A percentile compares a stretch with the other conserved stretches of the same genome.
phyloP scores from a whole-genome alignment of 805 yeast genomes.

The Candida broadrunensis region DNA sequence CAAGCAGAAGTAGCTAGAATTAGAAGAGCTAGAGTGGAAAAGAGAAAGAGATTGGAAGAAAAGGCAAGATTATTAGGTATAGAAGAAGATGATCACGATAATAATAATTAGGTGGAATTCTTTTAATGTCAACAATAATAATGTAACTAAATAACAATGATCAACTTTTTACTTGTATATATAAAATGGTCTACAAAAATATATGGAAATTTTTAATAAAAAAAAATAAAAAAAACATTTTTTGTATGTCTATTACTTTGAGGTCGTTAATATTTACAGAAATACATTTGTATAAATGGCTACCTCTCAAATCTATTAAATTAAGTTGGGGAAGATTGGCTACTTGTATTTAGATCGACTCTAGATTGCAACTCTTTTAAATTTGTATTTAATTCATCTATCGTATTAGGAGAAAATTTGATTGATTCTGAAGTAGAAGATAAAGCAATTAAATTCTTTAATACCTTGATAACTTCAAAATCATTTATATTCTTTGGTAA shows the following conservation, averaged over 20 bases:
- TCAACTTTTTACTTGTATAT: too few relatives aligned
- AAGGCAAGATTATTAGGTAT: constrained; percentile 70
- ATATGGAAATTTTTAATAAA: too few relatives aligned
- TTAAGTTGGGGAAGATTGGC: background rate
- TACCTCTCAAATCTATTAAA: background rate
- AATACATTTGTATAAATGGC: too few relatives aligned
- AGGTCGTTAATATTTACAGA: background rate
- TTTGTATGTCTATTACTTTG: background rate
- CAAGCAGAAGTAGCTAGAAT: constrained; percentile 89
- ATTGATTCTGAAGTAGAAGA: constrained; percentile 15
- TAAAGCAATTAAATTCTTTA: constrained; percentile 16
- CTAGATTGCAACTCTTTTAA: constrained; percentile 13
- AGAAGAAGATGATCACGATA: constrained; percentile 33
- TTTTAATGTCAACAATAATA: too few relatives aligned
- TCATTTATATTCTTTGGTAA: constrained; percentile 6
- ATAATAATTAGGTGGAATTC: too few relatives aligned
- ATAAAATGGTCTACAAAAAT: too few relatives aligned
- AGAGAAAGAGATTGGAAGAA: constrained; percentile 69
- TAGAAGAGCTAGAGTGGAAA: constrained; percentile 70
- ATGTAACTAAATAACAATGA: too few relatives aligned
- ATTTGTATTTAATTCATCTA: constrained; percentile 24
- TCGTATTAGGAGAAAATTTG: constrained; percentile 14
- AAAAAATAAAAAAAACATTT: too few relatives aligned
- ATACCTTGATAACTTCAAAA: constrained; percentile 8
- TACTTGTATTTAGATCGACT: background rate